These are phyloP conservation scores for Penicillium diatomitis DNA, from an alignment of 495 filamentous ascomycete genomes.

Conservation along the genomic window DNA sequence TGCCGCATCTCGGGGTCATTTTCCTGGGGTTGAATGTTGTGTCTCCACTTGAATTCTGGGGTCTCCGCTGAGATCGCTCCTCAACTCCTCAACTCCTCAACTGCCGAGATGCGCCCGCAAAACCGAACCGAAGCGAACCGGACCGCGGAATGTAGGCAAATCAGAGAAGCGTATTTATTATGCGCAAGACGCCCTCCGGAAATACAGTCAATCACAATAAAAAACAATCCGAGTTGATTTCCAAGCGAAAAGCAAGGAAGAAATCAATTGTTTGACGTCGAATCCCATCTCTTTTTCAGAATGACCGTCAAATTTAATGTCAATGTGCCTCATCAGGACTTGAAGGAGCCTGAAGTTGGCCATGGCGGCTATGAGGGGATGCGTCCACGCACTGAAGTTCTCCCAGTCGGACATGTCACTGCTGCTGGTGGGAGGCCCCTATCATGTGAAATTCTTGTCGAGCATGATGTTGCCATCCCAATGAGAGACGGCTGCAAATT, in stretches of 20 bases:
- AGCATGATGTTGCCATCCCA: constrained; percentile 13
- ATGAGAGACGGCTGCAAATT: constrained; percentile 20
- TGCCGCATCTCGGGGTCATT: background rate
- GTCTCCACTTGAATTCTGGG: background rate
- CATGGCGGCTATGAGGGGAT: background rate
- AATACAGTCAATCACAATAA: background rate
- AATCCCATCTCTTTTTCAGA: background rate
- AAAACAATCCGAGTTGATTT: background rate
- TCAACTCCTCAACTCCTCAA: background rate
- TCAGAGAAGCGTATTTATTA: background rate
- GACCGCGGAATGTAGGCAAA: background rate
- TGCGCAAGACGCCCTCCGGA: background rate
- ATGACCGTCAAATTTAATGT: constrained; percentile 5
- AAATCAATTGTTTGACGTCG: too few relatives aligned
- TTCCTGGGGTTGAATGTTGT: background rate
- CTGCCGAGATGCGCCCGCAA: background rate
- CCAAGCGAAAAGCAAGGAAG: too few relatives aligned
- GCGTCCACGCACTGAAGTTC: constrained; percentile 2
- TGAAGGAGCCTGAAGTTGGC: background rate
- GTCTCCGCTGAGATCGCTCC: background rate
- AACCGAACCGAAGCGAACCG: constrained; percentile 1
- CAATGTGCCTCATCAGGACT: constrained; percentile 1
- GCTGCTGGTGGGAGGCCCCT: constrained; percentile 4
- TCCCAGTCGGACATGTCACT: constrained; percentile 7
- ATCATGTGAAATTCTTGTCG: constrained; percentile 9